These are phyloP conservation scores for Phytophthora sp. DNA, from an alignment of 352 stramenopile genomes.

Conservation along the genomic window DNA sequence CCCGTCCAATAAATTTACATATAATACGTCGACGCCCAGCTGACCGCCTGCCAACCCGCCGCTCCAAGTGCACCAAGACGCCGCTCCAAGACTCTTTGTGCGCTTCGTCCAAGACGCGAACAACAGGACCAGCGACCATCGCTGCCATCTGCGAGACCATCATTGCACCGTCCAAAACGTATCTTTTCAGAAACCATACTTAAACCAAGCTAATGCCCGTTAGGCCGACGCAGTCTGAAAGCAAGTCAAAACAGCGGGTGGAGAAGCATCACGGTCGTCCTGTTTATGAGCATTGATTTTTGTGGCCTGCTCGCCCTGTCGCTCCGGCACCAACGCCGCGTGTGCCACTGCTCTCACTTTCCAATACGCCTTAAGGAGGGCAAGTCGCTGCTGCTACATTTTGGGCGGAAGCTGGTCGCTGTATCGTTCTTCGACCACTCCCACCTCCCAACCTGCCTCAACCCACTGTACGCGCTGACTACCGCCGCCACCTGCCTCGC, in stretches of 20 bases:
- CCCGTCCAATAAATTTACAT: slow-evolving; percentile 29
- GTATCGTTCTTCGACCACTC: slow-evolving; percentile 39
- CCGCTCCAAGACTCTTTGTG: no score
- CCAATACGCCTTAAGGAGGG: slow-evolving; percentile 16
- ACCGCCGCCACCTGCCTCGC: slow-evolving; percentile 3
- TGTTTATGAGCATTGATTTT: slow-evolving; percentile 28
- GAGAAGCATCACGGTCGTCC: slow-evolving; percentile 13
- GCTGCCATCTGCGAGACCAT: slow-evolving; percentile 22
- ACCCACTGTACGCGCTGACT: background rate
- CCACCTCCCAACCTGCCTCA: background rate
- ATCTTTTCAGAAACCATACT: slow-evolving; percentile 36
- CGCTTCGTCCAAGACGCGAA: no score
- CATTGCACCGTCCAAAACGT: slow-evolving; percentile 32
- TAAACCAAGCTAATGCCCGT: slow-evolving; percentile 7
- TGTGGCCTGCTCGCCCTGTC: slow-evolving; percentile 34
- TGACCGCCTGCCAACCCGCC: background rate
- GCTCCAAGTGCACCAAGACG: slow-evolving; percentile 15
- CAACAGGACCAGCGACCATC: slow-evolving; percentile 11
- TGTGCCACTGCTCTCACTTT: slow-evolving; percentile 30
- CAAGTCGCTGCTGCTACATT: slow-evolving; percentile 16
- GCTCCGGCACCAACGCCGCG: slow-evolving; percentile 23
- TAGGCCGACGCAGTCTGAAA: slow-evolving; percentile 2
- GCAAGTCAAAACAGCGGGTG: slow-evolving; percentile 9
- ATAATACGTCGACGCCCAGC: background rate
- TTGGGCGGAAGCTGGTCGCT: slow-evolving; percentile 19